Percentiles rank a stretch among this genome's conserved stretches.
phyloP scores from a whole-genome alignment of 2,329 filamentous ascomycete genomes.

The Colletotrichum sp. region DNA sequence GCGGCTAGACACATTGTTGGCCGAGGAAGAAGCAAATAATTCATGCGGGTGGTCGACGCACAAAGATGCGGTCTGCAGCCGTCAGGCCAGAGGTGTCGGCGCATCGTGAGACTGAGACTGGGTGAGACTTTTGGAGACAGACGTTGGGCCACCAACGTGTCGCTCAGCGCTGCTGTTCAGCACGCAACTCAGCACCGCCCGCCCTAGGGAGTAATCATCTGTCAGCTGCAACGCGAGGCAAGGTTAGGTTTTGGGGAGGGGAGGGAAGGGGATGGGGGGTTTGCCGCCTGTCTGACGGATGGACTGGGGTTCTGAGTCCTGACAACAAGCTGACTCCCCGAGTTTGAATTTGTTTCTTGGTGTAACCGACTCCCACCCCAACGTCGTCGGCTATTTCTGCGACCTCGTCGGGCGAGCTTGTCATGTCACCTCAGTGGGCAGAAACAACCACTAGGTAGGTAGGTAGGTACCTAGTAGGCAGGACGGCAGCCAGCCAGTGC shows the following conservation, averaged over 20 bases:
- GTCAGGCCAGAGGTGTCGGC: not conserved
- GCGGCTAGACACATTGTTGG: not conserved
- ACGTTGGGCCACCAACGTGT: not conserved
- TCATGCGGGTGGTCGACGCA: not conserved
- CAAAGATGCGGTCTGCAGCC: slow-evolving; percentile 5
- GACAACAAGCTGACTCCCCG: not conserved
- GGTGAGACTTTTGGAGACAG: not conserved
- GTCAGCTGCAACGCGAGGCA: not conserved
- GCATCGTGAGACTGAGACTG: not conserved
- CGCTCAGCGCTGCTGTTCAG: not conserved
- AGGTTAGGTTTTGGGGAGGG: not conserved
- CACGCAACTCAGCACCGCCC: not conserved
- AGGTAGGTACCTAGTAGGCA: not conserved
- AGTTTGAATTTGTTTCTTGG: not conserved
- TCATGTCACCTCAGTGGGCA: not conserved
- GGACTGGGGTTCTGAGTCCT: not conserved
- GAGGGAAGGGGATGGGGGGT: not conserved
- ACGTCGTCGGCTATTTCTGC: not conserved
- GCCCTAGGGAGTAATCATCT: not conserved
- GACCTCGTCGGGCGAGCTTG: not conserved
- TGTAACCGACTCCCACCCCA: not conserved
- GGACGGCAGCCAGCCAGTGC: not conserved
- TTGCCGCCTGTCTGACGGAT: not conserved
- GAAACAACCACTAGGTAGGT: not conserved
- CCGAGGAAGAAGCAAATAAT: not conserved